Evolutionary conservation across 169 alveolate species (phyloP).

Genomic region (Cryptosporidium meleagridis): DNA sequence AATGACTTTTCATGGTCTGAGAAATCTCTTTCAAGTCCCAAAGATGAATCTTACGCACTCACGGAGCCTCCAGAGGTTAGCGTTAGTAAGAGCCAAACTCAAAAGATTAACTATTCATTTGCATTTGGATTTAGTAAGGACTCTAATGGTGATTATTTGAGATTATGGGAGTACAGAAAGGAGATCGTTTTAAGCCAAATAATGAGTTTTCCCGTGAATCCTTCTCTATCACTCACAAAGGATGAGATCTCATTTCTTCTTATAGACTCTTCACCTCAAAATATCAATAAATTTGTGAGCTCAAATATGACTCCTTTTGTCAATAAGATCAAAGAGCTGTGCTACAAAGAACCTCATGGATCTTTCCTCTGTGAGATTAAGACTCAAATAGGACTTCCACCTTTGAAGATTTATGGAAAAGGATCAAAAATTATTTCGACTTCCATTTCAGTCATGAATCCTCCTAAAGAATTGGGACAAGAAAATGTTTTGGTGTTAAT

Average conservation of each 20-base stretch:
- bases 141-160: neutral
- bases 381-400: slow-evolving; percentile 25
- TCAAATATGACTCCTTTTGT: neutral
- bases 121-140: slow-evolving; percentile 34
- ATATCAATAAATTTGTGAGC: neutral
- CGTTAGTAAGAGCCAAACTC: neutral
- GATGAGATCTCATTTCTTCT: neutral
- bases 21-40: slow-evolving; percentile 27
- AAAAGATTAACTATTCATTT: slow-evolving; percentile 6
- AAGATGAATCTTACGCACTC: neutral
- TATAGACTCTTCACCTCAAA: neutral
- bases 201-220: slow-evolving; percentile 1
- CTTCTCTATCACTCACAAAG: neutral
- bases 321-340: slow-evolving; percentile 23
- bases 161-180: slow-evolving; percentile 47
- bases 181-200: slow-evolving; percentile 1
- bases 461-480: slow-evolving; percentile 1
- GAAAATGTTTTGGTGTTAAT: neutral
- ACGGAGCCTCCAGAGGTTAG: neutral
- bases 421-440: neutral
- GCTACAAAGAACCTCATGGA: slow-evolving; percentile 55
- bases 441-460: slow-evolving; percentile 51
- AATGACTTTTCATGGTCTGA: slow-evolving; percentile 64
- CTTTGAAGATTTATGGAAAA: neutral
- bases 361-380: slow-evolving; percentile 45